Evolutionary conservation across 768 basidiomycete species (phyloP).

Genomic region (Inosperma sp.): DNA sequence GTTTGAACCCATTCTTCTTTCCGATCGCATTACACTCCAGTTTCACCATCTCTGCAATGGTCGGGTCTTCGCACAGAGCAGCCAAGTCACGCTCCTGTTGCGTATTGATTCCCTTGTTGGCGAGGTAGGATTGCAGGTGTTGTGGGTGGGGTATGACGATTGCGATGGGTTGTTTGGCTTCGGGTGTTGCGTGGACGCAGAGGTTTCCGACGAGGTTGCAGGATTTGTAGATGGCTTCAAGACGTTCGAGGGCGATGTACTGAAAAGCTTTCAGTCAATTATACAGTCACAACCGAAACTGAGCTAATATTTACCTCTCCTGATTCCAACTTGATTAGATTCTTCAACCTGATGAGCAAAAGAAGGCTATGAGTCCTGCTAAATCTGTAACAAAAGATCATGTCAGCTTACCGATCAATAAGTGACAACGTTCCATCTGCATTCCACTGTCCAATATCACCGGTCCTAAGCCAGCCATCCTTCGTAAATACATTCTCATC

Average conservation of each 20-base stretch:
- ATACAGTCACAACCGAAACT: not conserved
- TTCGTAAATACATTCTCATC: conserved; percentile 80
- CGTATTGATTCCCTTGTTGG: conserved; percentile 33
- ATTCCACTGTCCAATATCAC: conserved; percentile 95
- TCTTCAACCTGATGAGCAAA: conserved; percentile 60
- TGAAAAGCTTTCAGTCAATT: conserved; percentile 28
- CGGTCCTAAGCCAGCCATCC: conserved; percentile 93
- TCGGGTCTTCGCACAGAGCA: conserved; percentile 53
- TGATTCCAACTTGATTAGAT: conserved; percentile 78
- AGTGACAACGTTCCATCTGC: conserved; percentile 81
- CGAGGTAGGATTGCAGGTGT: conserved; percentile 62
- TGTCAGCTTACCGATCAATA: conserved; percentile 87
- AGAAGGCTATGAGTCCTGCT: not conserved
- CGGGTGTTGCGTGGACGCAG: conserved; percentile 72
- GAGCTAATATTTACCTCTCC: conserved; percentile 55
- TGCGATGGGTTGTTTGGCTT: conserved; percentile 81
- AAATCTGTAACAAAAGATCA: not conserved
- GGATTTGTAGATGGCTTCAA: conserved; percentile 84
- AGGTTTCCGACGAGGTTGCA: conserved; percentile 77
- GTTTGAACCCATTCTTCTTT: conserved; percentile 83
- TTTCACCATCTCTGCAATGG: conserved; percentile 58
- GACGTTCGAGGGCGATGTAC: conserved; percentile 89
- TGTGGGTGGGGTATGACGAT: conserved; percentile 78
- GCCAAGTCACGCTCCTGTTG: conserved; percentile 41
- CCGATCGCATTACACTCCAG: conserved; percentile 75